phyloP scores from a whole-genome alignment of 306 rosid genomes.

The Gastrolobium bilobum region DNA sequence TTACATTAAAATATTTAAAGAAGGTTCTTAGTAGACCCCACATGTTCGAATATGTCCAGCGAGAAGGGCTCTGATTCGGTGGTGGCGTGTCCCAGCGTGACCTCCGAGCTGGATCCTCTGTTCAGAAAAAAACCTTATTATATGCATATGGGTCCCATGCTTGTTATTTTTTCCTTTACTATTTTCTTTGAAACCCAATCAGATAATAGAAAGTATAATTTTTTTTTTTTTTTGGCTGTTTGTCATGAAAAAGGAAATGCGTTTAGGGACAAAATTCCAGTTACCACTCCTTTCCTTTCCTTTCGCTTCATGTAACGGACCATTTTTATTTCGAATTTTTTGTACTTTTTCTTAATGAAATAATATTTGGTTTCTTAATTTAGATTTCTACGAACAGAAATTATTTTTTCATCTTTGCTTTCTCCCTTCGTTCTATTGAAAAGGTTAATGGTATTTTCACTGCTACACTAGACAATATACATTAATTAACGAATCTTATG shows the following conservation, averaged over 20 bases:
- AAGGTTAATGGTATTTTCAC: slow-evolving; percentile 1
- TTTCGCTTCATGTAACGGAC: slow-evolving; percentile 32
- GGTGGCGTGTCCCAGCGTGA: slow-evolving; percentile 1
- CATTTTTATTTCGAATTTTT: neutral
- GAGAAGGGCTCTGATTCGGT: slow-evolving; percentile 32
- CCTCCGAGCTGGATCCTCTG: slow-evolving; percentile 36
- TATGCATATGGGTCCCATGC: neutral
- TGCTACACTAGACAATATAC: neutral
- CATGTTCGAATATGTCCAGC: slow-evolving; percentile 9
- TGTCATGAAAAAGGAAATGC: neutral
- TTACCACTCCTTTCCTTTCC: neutral
- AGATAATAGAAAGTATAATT: neutral
- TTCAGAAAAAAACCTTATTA: neutral
- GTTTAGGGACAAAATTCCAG: slow-evolving; percentile 14
- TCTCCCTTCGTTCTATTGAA: neutral
- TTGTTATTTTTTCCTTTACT: neutral
- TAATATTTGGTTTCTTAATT: neutral
- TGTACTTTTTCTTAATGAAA: neutral
- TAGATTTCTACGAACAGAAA: neutral
- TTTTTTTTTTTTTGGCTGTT: neutral
- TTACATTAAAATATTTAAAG: slow-evolving; percentile 14
- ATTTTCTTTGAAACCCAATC: neutral
- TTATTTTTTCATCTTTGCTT: slow-evolving; percentile 16
- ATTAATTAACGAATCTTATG: neutral
- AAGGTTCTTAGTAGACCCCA: slow-evolving; percentile 53